Base-by-base conservation (phyloP, 2,329 filamentous ascomycete species). In the Chaetothyriales sp. region DNA sequence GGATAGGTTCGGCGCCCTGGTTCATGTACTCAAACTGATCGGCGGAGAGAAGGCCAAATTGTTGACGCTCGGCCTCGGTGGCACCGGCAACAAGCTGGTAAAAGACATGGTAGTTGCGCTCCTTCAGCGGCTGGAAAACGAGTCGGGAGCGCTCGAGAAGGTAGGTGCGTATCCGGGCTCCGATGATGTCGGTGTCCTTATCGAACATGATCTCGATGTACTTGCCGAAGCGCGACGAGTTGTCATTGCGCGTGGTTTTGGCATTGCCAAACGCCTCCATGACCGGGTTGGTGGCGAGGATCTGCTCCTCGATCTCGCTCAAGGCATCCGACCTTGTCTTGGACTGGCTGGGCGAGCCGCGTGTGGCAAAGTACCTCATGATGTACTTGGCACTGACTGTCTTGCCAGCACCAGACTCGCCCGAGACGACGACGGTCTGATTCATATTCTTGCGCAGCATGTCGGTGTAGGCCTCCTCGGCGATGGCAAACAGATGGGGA, bases 121-220 rank as follows among this genome's bases (percentile, higher is more conserved):
- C 92, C 71, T 95, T 96, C 57, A 95, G 73, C 43, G 92, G 92
- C 66, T 98, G 92, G 69, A 96, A 98, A 18, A 96, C 92, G 62
- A 98, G 74, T 71, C 92, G 83, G 55, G 92, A 96, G 54, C 92
- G 85, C 68, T 98, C 92, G 44, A 98, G 75, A 59, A 98, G 75
- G 64, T 98, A 98, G 51, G 89, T 95, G 61, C 92, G 79, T 64
- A 98, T 98, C 73, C 93, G 93, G 51, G 92, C 92, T 60, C 92
- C 92, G 64, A 96, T 95, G 62, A 98, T 98, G 66, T 93, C 92
- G 55, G 87, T 95, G 63, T 83, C 79, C 56, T 86, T 80, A 70
- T 96, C 89, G 68, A 98, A 98, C 87, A 96, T 90, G 66, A 98
- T 98, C 72, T 98, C 92, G 62, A 98, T 96, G 68, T 98, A 98